Percentiles rank a stretch among this genome's conserved stretches.
These are phyloP conservation scores for Manihot esculenta DNA, from an alignment of 441 rosid genomes.

Conservation along the genomic window DNA sequence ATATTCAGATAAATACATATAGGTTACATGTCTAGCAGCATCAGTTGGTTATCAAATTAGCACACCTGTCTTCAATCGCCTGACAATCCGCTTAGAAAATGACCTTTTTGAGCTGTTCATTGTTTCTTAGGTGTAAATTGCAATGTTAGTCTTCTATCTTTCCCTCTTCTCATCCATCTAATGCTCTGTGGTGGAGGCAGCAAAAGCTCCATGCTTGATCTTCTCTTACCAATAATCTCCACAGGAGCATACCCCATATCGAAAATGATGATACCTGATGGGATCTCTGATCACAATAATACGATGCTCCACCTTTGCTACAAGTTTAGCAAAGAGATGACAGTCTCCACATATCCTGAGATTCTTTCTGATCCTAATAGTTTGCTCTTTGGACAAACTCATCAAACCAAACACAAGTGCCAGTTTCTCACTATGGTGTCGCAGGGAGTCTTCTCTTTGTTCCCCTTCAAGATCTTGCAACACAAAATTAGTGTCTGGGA, in stretches of 20 bases:
- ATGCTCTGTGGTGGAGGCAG: neutral
- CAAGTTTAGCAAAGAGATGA: constrained; percentile 60
- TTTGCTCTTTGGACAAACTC: constrained; percentile 42
- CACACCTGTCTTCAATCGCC: too few relatives aligned
- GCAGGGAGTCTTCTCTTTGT: constrained; percentile 60
- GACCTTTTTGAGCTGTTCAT: neutral
- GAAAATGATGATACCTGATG: constrained; percentile 64
- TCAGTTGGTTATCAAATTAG: too few relatives aligned
- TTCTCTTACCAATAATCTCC: constrained; percentile 65
- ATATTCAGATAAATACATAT: too few relatives aligned
- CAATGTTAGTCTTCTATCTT: too few relatives aligned
- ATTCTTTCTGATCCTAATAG: constrained; percentile 67
- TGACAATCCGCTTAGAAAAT: too few relatives aligned
- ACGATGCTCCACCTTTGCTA: constrained; percentile 45
- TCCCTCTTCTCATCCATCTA: neutral
- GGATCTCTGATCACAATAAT: constrained; percentile 60
- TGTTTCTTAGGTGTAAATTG: neutral
- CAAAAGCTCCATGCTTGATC: neutral
- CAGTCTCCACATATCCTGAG: constrained; percentile 79
- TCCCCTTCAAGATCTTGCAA: constrained; percentile 72
- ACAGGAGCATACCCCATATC: constrained; percentile 57
- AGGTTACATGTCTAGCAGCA: too few relatives aligned
- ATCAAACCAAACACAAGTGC: constrained; percentile 62
- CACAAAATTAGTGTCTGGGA: constrained; percentile 60
- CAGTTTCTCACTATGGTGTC: constrained; percentile 69